Conservation (phyloP, 1,284 basidiomycete genomes). For the Ustilago curta region DNA sequence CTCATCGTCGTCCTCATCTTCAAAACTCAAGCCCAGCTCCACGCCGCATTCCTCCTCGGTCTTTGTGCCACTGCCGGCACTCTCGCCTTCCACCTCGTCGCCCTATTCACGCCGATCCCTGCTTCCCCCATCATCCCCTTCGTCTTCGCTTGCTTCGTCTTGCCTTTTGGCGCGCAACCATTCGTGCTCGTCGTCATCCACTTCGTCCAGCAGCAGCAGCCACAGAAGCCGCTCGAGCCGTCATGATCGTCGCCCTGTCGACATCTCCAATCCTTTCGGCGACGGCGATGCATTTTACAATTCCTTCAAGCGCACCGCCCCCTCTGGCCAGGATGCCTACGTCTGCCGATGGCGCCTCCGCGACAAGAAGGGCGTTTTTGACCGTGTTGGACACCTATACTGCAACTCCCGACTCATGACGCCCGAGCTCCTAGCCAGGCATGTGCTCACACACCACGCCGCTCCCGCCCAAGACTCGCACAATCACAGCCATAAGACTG, state of each 20-base stretch:
- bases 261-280: slow-evolving; percentile 28
- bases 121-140: slow-evolving; percentile 6
- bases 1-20: background rate
- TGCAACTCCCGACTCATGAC: slow-evolving; percentile 30
- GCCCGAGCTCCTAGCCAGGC: slow-evolving; percentile 28
- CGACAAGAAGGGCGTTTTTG: slow-evolving; percentile 29
- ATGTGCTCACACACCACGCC: slow-evolving; percentile 22
- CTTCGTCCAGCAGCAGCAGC: slow-evolving; percentile 9
- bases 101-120: background rate
- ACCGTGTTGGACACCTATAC: slow-evolving; percentile 15
- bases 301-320: slow-evolving; percentile 12
- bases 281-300: slow-evolving; percentile 10
- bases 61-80: background rate
- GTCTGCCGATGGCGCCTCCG: slow-evolving; percentile 27
- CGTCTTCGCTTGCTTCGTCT: slow-evolving; percentile 6
- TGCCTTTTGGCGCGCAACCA: background rate
- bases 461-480: background rate
- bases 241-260: slow-evolving; percentile 15
- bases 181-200: slow-evolving; percentile 6
- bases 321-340: slow-evolving; percentile 10
- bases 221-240: slow-evolving; percentile 8
- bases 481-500: slow-evolving; percentile 1
- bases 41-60: background rate
- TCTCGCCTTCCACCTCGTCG: background rate
- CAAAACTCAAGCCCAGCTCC: background rate